Conservation (phyloP, 1,284 basidiomycete species). For the Earliella scabrosa region DNA sequence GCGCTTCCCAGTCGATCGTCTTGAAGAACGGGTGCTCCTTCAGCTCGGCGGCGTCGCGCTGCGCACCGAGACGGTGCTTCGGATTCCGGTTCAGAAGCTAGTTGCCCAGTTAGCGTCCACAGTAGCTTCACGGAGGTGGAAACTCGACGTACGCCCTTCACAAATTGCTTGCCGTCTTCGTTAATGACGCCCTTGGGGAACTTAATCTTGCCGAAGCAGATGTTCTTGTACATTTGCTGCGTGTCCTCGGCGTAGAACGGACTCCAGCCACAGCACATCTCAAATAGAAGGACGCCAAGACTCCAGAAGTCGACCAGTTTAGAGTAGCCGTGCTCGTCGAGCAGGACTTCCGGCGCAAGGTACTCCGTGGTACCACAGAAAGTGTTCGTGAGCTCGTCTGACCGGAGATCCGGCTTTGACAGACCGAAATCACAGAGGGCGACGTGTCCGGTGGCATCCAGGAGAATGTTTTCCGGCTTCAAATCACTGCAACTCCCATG, state of each 20-base stretch:
- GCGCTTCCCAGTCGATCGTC: slow-evolving; percentile 87
- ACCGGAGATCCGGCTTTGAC: slow-evolving; percentile 92
- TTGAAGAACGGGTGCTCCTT: slow-evolving; percentile 98
- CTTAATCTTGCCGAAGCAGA: slow-evolving; percentile 98
- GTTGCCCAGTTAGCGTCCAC: neutral
- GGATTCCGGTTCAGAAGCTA: slow-evolving; percentile 98
- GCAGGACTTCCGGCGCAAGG: slow-evolving; percentile 97
- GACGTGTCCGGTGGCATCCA: slow-evolving; percentile 96
- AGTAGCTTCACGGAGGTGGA: neutral
- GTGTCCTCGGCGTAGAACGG: slow-evolving; percentile 99
- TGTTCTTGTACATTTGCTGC: slow-evolving; percentile 99
- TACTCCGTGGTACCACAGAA: slow-evolving; percentile 98
- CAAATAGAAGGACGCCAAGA: slow-evolving; percentile 88
- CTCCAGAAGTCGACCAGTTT: slow-evolving; percentile 99
- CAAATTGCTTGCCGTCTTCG: slow-evolving; percentile 99
- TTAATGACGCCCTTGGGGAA: slow-evolving; percentile 98
- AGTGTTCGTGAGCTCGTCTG: slow-evolving; percentile 96
- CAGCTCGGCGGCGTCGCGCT: slow-evolving; percentile 90
- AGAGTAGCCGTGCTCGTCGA: slow-evolving; percentile 98
- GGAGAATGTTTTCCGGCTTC: slow-evolving; percentile 96
- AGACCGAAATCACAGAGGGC: slow-evolving; percentile 97
- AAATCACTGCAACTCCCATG: slow-evolving; percentile 64
- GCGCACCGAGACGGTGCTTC: slow-evolving; percentile 92
- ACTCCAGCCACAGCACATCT: slow-evolving; percentile 99
- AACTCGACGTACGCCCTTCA: slow-evolving; percentile 79